A percentile compares a stretch with the other conserved stretches of the same genome.
phyloP scores from a whole-genome alignment of 2,329 filamentous ascomycete genomes.

The Cladophialophora exuberans region DNA sequence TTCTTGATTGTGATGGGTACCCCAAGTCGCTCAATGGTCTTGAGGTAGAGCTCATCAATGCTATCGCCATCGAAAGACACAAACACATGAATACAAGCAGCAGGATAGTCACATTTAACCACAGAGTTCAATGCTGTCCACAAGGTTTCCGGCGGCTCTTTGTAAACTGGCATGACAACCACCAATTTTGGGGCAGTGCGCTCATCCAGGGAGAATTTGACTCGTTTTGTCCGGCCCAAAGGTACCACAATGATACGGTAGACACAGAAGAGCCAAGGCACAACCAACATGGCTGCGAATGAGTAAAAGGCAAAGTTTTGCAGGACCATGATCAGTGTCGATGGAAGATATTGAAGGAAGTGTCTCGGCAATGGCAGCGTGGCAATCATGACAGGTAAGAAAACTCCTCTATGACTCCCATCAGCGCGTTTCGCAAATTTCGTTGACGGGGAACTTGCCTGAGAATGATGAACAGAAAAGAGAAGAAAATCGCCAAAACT shows the following conservation, averaged over 20 bases:
- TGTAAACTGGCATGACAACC: slow-evolving; percentile 96
- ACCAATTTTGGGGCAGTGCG: slow-evolving; percentile 88
- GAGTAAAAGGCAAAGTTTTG: slow-evolving; percentile 97
- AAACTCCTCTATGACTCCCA: slow-evolving; percentile 65
- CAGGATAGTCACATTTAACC: slow-evolving; percentile 90
- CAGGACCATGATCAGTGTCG: slow-evolving; percentile 67
- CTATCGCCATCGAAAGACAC: slow-evolving; percentile 91
- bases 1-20: slow-evolving; percentile 74
- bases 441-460: slow-evolving; percentile 59
- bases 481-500: slow-evolving; percentile 75
- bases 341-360: slow-evolving; percentile 74
- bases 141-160: slow-evolving; percentile 82
- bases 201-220: slow-evolving; percentile 84
- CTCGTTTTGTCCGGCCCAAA: slow-evolving; percentile 76
- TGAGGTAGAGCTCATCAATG: slow-evolving; percentile 85
- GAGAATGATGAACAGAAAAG: slow-evolving; percentile 71
- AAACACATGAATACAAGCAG: slow-evolving; percentile 91
- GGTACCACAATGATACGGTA: slow-evolving; percentile 89
- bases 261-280: slow-evolving; percentile 92
- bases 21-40: slow-evolving; percentile 81
- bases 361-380: slow-evolving; percentile 80
- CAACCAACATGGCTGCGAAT: slow-evolving; percentile 79
- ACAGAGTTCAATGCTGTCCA: slow-evolving; percentile 88
- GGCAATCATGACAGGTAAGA: slow-evolving; percentile 91
- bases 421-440: background rate